Base-by-base conservation (phyloP, 805 yeast species). In the Metschnikowia vanudenii region DNA sequence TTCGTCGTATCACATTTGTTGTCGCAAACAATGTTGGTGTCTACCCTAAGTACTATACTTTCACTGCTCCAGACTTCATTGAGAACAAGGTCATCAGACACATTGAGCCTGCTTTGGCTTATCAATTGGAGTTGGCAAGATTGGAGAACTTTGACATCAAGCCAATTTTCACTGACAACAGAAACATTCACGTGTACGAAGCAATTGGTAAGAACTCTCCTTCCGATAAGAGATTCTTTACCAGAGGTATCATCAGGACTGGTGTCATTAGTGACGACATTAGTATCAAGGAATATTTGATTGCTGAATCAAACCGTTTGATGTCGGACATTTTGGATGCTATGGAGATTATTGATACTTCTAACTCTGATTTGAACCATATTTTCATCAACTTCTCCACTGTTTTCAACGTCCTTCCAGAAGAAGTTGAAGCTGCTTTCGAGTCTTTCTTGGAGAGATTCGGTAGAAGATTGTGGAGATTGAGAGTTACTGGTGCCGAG, bases 361-460 rank as follows among this genome's bases (percentile, higher is more conserved):
- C 94, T 12, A 92, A 94, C 71, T 88, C 97, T 16, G 99, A 94
- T 65, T 76, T 94, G 75, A 94, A 94, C 70, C 98, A 94, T 65
- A 94, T 94, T 54, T 94, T 94, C 75, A 92, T 94, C 69, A 92
- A 94, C 73, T 94, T 94, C 70, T 85, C 97, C 43, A 96, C 97
- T 54, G 92, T 88, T 29, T 94, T 95, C 78, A 90, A 90, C 56
- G 87, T 94, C 48, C 82, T 88, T 50, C 97, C 98, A 38, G 88
- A 85, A 59, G 98, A 94, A 71, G 97, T 94, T 51, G 97, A 92
- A 70, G 90, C 89, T 52, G 97, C 99, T 3, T 91, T 94, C 68
- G 98, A 96, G 55, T 95, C 97, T 17, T 94, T 94, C 82, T 77
- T 94, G 72, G 97, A 92, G 71, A 83, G 99, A 71, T 94, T 94